Evolutionary conservation across 2,329 filamentous ascomycete genomes (phyloP), one percentile per base, ranked within the genome.

Genomic region (Claviceps sp.): DNA sequence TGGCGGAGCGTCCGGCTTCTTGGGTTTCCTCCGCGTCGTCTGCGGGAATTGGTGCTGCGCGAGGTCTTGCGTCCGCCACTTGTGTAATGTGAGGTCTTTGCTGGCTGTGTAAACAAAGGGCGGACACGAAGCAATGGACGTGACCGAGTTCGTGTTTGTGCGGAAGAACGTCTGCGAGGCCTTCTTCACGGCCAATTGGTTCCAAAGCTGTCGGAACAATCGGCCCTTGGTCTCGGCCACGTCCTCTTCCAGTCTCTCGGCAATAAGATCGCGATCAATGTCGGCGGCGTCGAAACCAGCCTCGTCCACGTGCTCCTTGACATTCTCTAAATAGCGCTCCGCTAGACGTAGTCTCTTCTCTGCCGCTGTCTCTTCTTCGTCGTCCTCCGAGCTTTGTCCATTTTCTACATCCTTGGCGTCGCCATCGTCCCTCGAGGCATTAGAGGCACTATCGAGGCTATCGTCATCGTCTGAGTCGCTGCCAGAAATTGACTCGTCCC

Each of bases 251-350:
- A 98, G 72, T 59, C 90, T 76, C 66, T 95, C 87, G 43, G 91
- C 89, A 61, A 98, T 90, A 60, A 96, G 72, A 64, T 98, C 93
- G 53, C 85, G 78, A 69, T 97, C 93, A 53, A 98, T 86, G 50
- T 97, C 88, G 59, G 85, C 89, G 7, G 93, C 93, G 68, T 98
- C 89, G 63, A 97, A 98, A 40, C 89, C 93, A 46, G 62, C 60
- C 57, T 88, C 85, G 59, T 94, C 85, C 53, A 88, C 82, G 58
- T 95, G 86, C 61, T 86, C 79, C 61, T 85, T 82, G 55, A 96
- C 82, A 64, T 95, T 95, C 51, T 95, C 85, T 51, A 98, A 78
- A 66, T 98, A 97, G 61, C 87, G 82, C 70, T 97, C 88, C 34
- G 93, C 93, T 29, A 98, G 77, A 57, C 88, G 82, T 61, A 95